phyloP scores from a whole-genome alignment of 345 rosid species.

The Rhizophora mangle region DNA sequence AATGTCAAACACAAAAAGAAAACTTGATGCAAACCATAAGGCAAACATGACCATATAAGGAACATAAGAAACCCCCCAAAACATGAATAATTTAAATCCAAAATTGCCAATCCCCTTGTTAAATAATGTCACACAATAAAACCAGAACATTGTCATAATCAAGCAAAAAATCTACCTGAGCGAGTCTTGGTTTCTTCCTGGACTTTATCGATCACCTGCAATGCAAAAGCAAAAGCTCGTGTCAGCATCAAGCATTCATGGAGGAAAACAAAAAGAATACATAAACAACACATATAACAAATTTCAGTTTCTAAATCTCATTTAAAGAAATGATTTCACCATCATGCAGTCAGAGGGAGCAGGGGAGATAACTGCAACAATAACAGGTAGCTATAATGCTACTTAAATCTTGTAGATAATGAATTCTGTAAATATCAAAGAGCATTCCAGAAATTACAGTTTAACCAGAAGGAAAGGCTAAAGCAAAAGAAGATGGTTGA shows the following conservation, averaged over 20 bases:
- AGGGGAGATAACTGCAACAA: too few relatives aligned
- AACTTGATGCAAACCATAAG: background rate
- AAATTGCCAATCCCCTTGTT: background rate
- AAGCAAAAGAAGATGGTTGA: too few relatives aligned
- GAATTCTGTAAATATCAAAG: too few relatives aligned
- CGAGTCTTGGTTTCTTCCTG: constrained; percentile 81
- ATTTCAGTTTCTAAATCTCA: background rate
- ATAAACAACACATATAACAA: background rate
- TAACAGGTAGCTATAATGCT: background rate
- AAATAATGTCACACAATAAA: background rate
- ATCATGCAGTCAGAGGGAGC: background rate
- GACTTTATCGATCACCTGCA: constrained; percentile 79
- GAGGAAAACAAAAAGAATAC: background rate
- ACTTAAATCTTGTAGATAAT: background rate
- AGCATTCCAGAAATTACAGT: too few relatives aligned
- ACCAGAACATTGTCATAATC: background rate
- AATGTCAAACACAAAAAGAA: background rate
- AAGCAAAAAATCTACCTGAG: constrained; percentile 37
- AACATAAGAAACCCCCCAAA: background rate
- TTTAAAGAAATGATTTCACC: background rate
- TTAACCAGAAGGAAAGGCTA: too few relatives aligned
- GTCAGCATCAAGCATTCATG: constrained; percentile 1
- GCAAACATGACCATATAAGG: too few relatives aligned
- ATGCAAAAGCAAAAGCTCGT: constrained; percentile 17
- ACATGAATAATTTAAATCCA: background rate